Evolutionary conservation across 1,284 basidiomycete species (phyloP).

Genomic region (Meripilus lineatus): DNA sequence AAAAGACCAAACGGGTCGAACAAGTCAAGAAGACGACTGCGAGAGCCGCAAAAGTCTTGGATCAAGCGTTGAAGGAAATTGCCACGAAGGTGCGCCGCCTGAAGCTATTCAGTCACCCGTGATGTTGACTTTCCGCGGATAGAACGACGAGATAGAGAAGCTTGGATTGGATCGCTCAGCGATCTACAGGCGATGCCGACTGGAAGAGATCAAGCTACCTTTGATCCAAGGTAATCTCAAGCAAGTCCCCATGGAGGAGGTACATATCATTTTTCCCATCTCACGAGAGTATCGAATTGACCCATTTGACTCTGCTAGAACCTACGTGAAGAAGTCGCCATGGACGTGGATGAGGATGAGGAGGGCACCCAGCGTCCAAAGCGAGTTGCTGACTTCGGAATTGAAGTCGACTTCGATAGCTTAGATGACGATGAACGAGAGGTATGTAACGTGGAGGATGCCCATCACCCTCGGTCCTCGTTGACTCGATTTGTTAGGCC

Average conservation of each 20-base stretch:
- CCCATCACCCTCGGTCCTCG: neutral
- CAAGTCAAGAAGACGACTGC: conserved; percentile 68
- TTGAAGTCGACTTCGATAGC: conserved; percentile 83
- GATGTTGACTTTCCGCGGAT: conserved; percentile 7
- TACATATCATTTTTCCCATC: conserved; percentile 25
- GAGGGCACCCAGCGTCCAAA: conserved; percentile 75
- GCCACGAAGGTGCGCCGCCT: conserved; percentile 55
- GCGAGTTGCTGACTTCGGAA: conserved; percentile 77
- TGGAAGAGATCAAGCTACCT: conserved; percentile 91
- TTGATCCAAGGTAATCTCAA: conserved; percentile 73
- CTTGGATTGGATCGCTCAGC: conserved; percentile 81
- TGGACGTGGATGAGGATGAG: conserved; percentile 85
- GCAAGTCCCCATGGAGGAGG: conserved; percentile 94
- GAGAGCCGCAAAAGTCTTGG: conserved; percentile 73
- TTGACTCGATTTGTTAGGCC: conserved; percentile 38
- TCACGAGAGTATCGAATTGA: neutral
- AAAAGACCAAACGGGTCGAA: conserved; percentile 70
- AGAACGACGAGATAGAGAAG: conserved; percentile 96
- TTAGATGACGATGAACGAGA: conserved; percentile 84
- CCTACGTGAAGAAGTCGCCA: conserved; percentile 76
- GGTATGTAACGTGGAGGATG: conserved; percentile 34
- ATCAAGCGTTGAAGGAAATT: conserved; percentile 89
- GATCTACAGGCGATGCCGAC: conserved; percentile 86
- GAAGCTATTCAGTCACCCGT: conserved; percentile 1
- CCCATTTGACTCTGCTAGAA: conserved; percentile 42